phyloP scores from a whole-genome alignment of 139 green algal species.

The Microglena sp. region DNA sequence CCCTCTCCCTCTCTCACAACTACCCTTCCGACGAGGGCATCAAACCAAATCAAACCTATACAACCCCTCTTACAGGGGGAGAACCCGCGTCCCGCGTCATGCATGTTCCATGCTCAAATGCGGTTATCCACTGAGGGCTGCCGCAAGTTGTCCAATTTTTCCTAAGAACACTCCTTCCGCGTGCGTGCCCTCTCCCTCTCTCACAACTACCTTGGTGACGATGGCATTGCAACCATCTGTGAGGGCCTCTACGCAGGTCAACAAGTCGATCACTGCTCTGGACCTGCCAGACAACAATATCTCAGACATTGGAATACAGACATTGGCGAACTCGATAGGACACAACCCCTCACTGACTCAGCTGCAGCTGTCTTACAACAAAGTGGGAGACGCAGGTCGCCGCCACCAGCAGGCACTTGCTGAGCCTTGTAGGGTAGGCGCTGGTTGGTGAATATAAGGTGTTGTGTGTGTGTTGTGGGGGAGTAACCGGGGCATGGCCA shows the following conservation, averaged over 20 bases:
- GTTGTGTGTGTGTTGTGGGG: too few relatives aligned
- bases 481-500: too few relatives aligned
- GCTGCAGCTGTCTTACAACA: conserved; percentile 34
- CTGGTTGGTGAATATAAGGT: too few relatives aligned
- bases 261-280: conserved; percentile 30
- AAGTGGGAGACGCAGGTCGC: conserved; percentile 35
- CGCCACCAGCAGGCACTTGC: too few relatives aligned
- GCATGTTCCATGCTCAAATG: conserved; percentile 43
- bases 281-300: conserved; percentile 43
- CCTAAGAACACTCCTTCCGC: conserved; percentile 12
- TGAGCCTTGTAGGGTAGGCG: too few relatives aligned
- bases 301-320: conserved; percentile 15
- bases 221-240: too few relatives aligned
- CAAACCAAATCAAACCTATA: too few relatives aligned
- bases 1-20: too few relatives aligned
- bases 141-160: conserved; percentile 28
- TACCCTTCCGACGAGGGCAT: too few relatives aligned
- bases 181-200: conserved; percentile 34
- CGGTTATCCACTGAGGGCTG: conserved; percentile 28
- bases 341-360: conserved; percentile 24
- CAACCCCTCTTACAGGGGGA: conserved; percentile 25
- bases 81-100: conserved; percentile 11
- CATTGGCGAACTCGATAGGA: conserved; percentile 24
- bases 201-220: conserved; percentile 37
- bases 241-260: too few relatives aligned